Evolutionary conservation across 108 stramenopile genomes (phyloP), one percentile per base, ranked within the genome.

Genomic region (Schizochytrium sp.): DNA sequence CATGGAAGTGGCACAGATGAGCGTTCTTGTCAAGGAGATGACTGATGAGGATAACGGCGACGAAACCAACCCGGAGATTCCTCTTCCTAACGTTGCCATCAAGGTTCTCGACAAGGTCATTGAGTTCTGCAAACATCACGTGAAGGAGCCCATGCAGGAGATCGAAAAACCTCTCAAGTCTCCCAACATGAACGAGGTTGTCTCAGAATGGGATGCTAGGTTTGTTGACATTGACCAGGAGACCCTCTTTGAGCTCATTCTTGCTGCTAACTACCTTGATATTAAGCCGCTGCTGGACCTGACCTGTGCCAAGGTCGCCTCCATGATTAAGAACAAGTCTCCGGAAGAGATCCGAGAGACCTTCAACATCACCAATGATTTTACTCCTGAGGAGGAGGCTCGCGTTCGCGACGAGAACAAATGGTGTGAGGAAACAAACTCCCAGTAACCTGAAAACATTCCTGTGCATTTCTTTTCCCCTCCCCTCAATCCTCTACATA

Each of bases 391-490:
- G 90, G 98, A 99, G 90, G 99, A 99, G 95, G 98, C 98, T 28
- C 98, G 97, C 92, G 98, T 99, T 7, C 94, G 98, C 56, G 98
- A 99, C 92, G 98, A 99, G 95, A 99, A 99, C 95, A 99, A 99
- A 93, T 99, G 99, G 99, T 98, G 98, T 83, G 99, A 99, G 93
- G 98, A 98, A 88, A 96, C 99, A n/a, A 98, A 96, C 89, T 15
- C 57, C 38, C 38, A 57, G 12, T 88, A n/a, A 41, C 19, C 12
- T 60, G 28, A 28, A 28, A 28, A 28, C 28, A 28, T 28, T 28
- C 28, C 28, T 28, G 28, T 28, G 28, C 28, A 28, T 28, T 28
- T 28, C 28, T 28, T 28, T 28, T 28, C 28, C 28, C 28, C 28
- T 28, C 28, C 28, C 28, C 28, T 28, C 28, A 28, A 28, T 28